Evolutionary conservation across 2,329 filamentous ascomycete genomes (phyloP).

Genomic region (Ceratocystis alfenasii): DNA sequence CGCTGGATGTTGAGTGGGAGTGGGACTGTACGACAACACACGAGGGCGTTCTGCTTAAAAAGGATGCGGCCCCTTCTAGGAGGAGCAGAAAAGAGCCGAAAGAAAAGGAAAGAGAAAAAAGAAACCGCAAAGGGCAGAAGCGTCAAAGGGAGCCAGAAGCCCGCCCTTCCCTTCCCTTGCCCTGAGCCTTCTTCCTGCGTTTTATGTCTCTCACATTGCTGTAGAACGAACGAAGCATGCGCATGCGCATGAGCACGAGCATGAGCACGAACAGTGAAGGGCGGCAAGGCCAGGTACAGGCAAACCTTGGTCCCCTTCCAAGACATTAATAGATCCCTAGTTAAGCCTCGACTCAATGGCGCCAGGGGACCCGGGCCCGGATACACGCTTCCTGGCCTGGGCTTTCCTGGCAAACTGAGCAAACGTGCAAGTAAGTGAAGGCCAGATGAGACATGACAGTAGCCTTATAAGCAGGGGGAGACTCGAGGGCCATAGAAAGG

Average conservation of each 20-base stretch:
- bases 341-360: background rate
- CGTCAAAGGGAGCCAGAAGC: background rate
- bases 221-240: background rate
- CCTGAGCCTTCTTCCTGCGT: background rate
- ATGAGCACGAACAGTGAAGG: no score
- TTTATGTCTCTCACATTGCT: background rate
- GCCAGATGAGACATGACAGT: conserved; percentile 6
- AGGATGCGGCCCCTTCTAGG: background rate
- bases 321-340: conserved; percentile 2
- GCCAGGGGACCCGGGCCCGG: background rate
- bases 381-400: background rate
- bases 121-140: background rate
- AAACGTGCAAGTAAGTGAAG: conserved; percentile 3
- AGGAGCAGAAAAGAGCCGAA: background rate
- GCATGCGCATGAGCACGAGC: background rate
- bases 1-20: no score
- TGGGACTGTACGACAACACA: no score
- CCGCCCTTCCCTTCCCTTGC: background rate
- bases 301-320: background rate
- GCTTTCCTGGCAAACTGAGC: background rate
- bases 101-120: background rate
- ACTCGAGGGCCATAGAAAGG: conserved; percentile 7
- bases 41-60: background rate
- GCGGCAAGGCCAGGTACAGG: background rate
- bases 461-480: background rate